phyloP scores from a whole-genome alignment of 768 basidiomycete species.

The Chalciporus sphaerocephalus region DNA sequence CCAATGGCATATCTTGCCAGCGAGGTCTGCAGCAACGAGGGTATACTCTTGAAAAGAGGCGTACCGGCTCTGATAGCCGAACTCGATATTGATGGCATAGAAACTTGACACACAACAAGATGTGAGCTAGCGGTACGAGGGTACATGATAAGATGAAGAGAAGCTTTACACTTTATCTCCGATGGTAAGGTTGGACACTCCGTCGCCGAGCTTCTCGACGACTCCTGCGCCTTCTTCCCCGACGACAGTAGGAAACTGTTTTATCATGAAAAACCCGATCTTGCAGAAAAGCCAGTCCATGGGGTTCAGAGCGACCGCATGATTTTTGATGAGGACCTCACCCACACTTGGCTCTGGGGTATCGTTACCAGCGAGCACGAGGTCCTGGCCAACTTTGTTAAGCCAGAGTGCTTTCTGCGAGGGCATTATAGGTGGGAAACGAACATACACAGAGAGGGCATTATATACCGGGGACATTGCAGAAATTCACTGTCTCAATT shows the following conservation, averaged over 20 bases:
- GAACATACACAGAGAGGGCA: too few species aligned
- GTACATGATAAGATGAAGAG: too few species aligned
- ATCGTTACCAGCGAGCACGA: conserved; percentile 3
- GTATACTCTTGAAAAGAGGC: conserved; percentile 3
- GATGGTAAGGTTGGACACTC: conserved; percentile 29
- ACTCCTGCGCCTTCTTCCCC: conserved; percentile 37
- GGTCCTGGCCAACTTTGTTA: conserved; percentile 1
- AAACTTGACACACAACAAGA: too few species aligned
- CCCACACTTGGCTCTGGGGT: conserved; percentile 37
- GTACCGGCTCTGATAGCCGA: background rate
- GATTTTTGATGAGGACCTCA: conserved; percentile 40
- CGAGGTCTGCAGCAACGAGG: background rate
- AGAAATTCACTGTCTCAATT: too few species aligned
- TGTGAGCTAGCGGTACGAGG: too few species aligned
- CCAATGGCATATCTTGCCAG: conserved; percentile 1
- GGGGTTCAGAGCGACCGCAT: conserved; percentile 42
- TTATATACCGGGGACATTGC: too few species aligned
- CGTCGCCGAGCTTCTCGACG: conserved; percentile 33
- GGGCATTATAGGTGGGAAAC: too few species aligned
- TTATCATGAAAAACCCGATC: conserved; percentile 13
- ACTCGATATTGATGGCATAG: background rate
- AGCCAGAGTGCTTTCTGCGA: conserved; percentile 17
- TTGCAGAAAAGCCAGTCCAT: conserved; percentile 27
- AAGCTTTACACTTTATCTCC: conserved; percentile 36
- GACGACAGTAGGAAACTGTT: conserved; percentile 33